Base-by-base conservation (phyloP, 345 rosid species). In the Citrus reticulata region DNA sequence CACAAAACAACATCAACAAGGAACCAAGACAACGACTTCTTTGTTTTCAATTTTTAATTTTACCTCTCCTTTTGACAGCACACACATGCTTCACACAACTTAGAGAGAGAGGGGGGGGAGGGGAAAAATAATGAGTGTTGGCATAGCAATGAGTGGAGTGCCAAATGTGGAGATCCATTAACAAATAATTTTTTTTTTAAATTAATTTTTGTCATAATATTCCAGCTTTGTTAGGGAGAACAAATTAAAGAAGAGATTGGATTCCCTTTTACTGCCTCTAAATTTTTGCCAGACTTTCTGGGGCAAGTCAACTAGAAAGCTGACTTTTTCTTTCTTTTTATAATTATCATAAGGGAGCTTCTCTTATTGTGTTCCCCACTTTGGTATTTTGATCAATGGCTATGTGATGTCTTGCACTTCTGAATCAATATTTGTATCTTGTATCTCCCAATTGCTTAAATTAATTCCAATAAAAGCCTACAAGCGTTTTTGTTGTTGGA, bases 231-330 rank as follows among this genome's bases (percentile, higher is more conserved):
- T 30, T 72, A 17, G 57, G 32, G 27, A 14, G 30, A 66, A 54
- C 22, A 54, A 54, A 54, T 46, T 46, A 19, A 42, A 40, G 74
- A 71, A 30, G 75, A 83, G 81, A 86, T 84, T 78, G 89, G 90
- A 90, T 88, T 82, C 91, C 80, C 88, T 80, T 85, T 66, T 63
- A 68, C 65, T 79, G 59, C 80, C 88, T 78, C 81, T 62, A 85
- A 88, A 84, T 81, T 84, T 81, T 85, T 81, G 87, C 80, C 86
- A 85, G 79, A 85, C 94, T 89, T 91, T 89, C 79, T 85, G 73
- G 88, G 84, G 87, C 82, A 88, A 88, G 92, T 89, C 92, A 91
- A 91, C 92, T 34, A 89, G 65, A 89, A 91, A 91, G 92, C 83
- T 86, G 83, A 22, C 81, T 77, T 79, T 83, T 60, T 68, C 11